phyloP scores from a whole-genome alignment of 2,329 filamentous ascomycete genomes.

The Mycosphaerella sp. region DNA sequence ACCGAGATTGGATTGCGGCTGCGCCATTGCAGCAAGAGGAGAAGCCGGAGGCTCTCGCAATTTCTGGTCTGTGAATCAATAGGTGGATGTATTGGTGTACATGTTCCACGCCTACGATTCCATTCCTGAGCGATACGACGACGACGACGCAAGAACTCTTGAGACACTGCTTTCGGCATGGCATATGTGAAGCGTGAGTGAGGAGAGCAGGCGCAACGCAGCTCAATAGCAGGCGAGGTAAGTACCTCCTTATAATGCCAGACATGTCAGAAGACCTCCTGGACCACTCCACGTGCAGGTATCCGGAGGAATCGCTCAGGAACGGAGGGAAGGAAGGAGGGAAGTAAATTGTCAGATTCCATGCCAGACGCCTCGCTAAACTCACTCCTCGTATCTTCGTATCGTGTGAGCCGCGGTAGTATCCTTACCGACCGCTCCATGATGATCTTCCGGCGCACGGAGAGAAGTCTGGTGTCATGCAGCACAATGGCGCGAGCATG shows the following conservation, averaged over 20 bases:
- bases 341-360: neutral
- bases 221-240: neutral
- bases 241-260: too few relatives aligned
- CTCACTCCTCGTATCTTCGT: neutral
- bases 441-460: neutral
- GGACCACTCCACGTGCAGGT: neutral
- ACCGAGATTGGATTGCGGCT: neutral
- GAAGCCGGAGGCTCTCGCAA: too few relatives aligned
- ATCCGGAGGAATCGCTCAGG: neutral
- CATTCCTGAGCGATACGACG: neutral
- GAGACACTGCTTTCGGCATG: neutral
- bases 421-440: neutral
- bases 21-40: too few relatives aligned
- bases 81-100: too few relatives aligned
- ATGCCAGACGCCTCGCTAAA: constrained; percentile 14
- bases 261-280: neutral
- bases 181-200: neutral
- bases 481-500: neutral
- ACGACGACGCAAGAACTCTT: neutral
- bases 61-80: too few relatives aligned
- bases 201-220: neutral
- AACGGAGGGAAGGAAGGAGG: too few relatives aligned
- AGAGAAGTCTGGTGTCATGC: too few relatives aligned
- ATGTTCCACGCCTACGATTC: neutral
- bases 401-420: neutral